A percentile compares a stretch with the other conserved stretches of the same genome.
Conservation (phyloP, 2,329 filamentous ascomycete species). For the Xylaria sp. region DNA sequence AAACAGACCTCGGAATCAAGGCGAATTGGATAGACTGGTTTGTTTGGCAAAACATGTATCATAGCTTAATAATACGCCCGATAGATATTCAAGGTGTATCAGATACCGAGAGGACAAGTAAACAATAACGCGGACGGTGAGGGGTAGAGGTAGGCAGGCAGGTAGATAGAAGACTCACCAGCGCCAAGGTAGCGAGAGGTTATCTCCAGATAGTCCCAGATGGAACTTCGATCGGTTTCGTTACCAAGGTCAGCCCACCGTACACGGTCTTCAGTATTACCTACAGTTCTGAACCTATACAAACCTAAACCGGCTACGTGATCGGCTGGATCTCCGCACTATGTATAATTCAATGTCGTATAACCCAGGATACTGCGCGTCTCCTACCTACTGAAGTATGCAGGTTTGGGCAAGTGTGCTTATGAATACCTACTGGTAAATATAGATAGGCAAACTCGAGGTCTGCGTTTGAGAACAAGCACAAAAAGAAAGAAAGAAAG, state of each 20-base stretch:
- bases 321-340: background rate
- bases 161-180: no score
- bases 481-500: background rate
- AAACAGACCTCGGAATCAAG: background rate
- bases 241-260: background rate
- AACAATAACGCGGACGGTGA: background rate
- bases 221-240: background rate
- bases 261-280: no score
- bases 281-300: no score
- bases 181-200: background rate
- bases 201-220: background rate
- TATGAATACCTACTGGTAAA: background rate
- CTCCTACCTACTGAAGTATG: no score
- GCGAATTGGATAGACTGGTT: background rate
- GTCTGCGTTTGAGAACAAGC: background rate
- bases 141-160: background rate
- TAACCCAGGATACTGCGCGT: background rate
- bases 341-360: background rate
- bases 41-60: background rate
- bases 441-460: background rate
- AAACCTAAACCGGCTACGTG: no score
- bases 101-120: background rate
- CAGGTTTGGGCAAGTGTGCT: no score
- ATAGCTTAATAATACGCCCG: background rate
- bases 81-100: background rate